These are phyloP conservation scores for Posidonia oceanica DNA, from an alignment of 116 monocot species.

Conservation along the genomic window DNA sequence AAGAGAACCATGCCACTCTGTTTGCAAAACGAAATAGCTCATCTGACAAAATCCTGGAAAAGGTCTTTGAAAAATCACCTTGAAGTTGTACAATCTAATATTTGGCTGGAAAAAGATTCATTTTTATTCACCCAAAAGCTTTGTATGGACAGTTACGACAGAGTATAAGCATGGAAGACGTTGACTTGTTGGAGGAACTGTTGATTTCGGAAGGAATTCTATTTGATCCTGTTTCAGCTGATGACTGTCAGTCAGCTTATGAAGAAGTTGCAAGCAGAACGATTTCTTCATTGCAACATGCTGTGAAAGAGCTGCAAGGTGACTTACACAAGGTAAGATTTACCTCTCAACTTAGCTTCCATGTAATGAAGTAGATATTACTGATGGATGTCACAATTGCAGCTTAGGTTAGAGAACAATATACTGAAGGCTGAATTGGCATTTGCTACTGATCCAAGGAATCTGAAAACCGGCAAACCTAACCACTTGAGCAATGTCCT, in stretches of 20 bases:
- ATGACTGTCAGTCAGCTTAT: slow-evolving; percentile 20
- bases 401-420: slow-evolving; percentile 5
- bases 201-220: slow-evolving; percentile 36
- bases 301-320: slow-evolving; percentile 32
- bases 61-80: slow-evolving; percentile 17
- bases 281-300: slow-evolving; percentile 29
- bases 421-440: neutral
- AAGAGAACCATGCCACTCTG: neutral
- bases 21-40: neutral
- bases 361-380: neutral
- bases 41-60: slow-evolving; percentile 21
- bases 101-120: neutral
- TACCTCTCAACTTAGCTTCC: neutral
- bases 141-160: slow-evolving; percentile 28
- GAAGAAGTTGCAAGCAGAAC: slow-evolving; percentile 16
- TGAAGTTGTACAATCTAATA: neutral
- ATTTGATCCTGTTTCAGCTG: slow-evolving; percentile 24
- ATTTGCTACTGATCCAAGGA: no score
- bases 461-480: no score
- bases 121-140: neutral
- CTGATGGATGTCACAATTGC: neutral
- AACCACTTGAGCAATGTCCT: neutral
- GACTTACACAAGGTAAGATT: slow-evolving; percentile 11
- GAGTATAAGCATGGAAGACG: slow-evolving; percentile 25
- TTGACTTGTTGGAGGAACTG: slow-evolving; percentile 36